These are phyloP conservation scores for Scedosporium dehoogii DNA, from an alignment of 2,329 filamentous ascomycete genomes.

Conservation along the genomic window DNA sequence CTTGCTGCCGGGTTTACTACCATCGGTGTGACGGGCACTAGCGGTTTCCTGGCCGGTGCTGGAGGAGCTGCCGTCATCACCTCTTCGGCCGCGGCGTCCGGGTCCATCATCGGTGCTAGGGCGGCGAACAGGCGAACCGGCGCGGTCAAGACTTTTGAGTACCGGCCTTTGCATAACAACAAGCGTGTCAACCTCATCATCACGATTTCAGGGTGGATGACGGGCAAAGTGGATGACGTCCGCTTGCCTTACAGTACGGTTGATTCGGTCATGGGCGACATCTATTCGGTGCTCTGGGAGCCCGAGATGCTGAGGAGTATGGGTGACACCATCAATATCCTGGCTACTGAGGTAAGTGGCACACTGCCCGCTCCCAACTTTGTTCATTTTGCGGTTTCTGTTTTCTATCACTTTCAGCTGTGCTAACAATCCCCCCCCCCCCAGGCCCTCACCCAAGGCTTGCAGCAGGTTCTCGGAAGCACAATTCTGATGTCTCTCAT, in stretches of 20 bases:
- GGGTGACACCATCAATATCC: constrained; percentile 96
- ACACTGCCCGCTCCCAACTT: constrained; percentile 9
- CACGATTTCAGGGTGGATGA: constrained; percentile 97
- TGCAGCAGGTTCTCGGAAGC: constrained; percentile 88
- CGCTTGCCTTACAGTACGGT: constrained; percentile 92
- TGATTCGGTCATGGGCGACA: constrained; percentile 94
- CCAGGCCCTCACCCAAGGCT: constrained; percentile 87
- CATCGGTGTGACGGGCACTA: constrained; percentile 82
- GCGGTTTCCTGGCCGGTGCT: constrained; percentile 80
- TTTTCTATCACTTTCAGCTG: not conserved
- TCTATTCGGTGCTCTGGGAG: constrained; percentile 96
- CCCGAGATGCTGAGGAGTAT: constrained; percentile 96
- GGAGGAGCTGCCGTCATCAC: constrained; percentile 93
- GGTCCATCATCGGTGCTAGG: constrained; percentile 73
- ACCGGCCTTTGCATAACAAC: constrained; percentile 93
- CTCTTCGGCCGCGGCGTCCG: constrained; percentile 75
- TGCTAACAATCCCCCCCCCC: constrained; percentile 18
- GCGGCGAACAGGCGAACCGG: constrained; percentile 84
- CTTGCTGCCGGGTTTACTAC: constrained; percentile 91
- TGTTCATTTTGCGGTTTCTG: not conserved
- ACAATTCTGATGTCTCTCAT: constrained; percentile 84
- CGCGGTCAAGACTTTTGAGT: constrained; percentile 92
- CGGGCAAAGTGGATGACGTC: constrained; percentile 93
- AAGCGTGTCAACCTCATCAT: constrained; percentile 94
- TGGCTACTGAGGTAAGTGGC: constrained; percentile 79